Percentiles rank a stretch among this genome's conserved stretches.
Evolutionary conservation across 805 yeast genomes (phyloP).

Genomic region (Lachancea kluyveri): DNA sequence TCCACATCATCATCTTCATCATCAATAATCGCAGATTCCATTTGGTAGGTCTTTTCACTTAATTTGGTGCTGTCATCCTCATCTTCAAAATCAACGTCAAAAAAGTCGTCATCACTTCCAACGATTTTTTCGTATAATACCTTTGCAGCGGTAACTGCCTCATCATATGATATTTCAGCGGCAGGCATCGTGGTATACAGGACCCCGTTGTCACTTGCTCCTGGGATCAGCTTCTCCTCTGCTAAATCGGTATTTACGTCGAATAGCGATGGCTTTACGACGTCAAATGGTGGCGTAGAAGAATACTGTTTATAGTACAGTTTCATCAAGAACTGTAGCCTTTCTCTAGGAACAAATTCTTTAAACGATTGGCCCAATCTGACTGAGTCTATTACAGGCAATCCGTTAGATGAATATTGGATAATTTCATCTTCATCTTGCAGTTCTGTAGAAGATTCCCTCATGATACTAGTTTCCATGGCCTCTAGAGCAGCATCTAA

Average conservation of each 20-base stretch:
- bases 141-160: slow-evolving; percentile 76
- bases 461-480: slow-evolving; percentile 70
- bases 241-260: slow-evolving; percentile 29
- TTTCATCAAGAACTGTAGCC: slow-evolving; percentile 54
- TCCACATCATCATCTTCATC: slow-evolving; percentile 26
- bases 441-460: slow-evolving; percentile 62
- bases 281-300: slow-evolving; percentile 50
- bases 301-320: slow-evolving; percentile 56
- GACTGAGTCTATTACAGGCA: slow-evolving; percentile 70
- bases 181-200: slow-evolving; percentile 64
- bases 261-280: slow-evolving; percentile 39
- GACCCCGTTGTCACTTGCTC: slow-evolving; percentile 42
- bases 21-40: slow-evolving; percentile 27
- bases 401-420: slow-evolving; percentile 48
- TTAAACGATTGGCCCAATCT: slow-evolving; percentile 80
- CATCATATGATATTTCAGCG: slow-evolving; percentile 86
- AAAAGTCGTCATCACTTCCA: slow-evolving; percentile 93
- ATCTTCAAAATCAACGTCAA: slow-evolving; percentile 94
- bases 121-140: slow-evolving; percentile 70
- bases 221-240: slow-evolving; percentile 26
- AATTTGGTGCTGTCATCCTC: slow-evolving; percentile 61
- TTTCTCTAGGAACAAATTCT: slow-evolving; percentile 77
- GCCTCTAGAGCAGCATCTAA: slow-evolving; percentile 74
- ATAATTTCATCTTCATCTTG: slow-evolving; percentile 56
- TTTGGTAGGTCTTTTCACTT: slow-evolving; percentile 13